Conservation (phyloP, 78 protist species). For the Monosiga brevicollis region DNA sequence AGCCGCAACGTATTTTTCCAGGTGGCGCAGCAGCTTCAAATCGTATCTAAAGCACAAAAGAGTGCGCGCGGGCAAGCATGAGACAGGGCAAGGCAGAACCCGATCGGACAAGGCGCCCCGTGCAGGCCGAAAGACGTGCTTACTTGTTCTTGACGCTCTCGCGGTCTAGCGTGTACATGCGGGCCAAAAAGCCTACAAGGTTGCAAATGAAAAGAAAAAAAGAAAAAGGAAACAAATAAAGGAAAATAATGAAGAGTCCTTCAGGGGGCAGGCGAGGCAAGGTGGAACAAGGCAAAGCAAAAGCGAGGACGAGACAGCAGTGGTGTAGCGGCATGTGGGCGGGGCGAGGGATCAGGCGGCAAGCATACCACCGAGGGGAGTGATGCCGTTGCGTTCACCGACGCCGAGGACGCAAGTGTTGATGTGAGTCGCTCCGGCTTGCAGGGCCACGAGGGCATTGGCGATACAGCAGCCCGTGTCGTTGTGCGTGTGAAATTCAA, state of each 20-base stretch:
- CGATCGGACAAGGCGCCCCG: neutral
- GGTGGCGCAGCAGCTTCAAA: slow-evolving; percentile 14
- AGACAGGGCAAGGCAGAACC: neutral
- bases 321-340: too few relatives aligned
- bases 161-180: slow-evolving; percentile 55
- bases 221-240: neutral
- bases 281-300: too few relatives aligned
- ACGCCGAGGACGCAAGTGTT: slow-evolving; percentile 65
- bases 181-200: slow-evolving; percentile 34
- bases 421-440: slow-evolving; percentile 63
- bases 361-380: slow-evolving; percentile 49
- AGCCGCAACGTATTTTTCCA: slow-evolving; percentile 45
- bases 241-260: neutral
- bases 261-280: too few relatives aligned
- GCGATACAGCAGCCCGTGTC: slow-evolving; percentile 71
- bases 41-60: too few relatives aligned
- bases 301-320: too few relatives aligned
- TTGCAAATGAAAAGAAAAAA: neutral
- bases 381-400: slow-evolving; percentile 72
- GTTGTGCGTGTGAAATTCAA: slow-evolving; percentile 65
- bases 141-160: neutral
- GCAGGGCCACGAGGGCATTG: slow-evolving; percentile 45
- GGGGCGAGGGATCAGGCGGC: neutral
- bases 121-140: neutral
- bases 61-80: too few relatives aligned